Base-by-base conservation (phyloP, 2,329 filamentous ascomycete genomes). In the Fusarium dimerum region DNA sequence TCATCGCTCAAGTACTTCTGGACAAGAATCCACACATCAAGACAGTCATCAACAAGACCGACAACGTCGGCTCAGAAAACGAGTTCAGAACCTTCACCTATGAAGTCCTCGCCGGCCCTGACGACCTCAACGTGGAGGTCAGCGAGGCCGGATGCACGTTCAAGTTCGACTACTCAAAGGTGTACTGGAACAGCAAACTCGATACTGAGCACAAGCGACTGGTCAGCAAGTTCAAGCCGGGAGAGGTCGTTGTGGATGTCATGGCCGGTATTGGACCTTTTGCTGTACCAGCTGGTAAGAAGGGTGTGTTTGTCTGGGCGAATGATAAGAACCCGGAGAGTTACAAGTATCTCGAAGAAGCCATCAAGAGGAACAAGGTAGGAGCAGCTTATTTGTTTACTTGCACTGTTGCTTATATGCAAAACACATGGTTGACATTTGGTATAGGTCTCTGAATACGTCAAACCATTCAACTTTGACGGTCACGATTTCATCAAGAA, bases 261-360 rank as follows among this genome's bases (percentile, higher is more conserved):
- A 99, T 97, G 93, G 93, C 92, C 1, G 94, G 94, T 41, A 92
- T 99, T 45, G 94, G 94, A 0, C 94, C 94, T 0, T 99, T 99
- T 71, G 92, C 93, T 18, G 80, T 96, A 4, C 94, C 94, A 0
- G 92, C 93, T 0, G 94, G 90, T 15, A 95, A 89, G 76, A 93
- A 89, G 71, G 85, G 84, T 39, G 90, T 95, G 29, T 96, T 97
- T 64, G 92, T 97, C 16, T 96, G 90, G 86, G 94, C 92, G 39
- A 99, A 97, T 73, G 94, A 99, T 71, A 86, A 97, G 68, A 99
- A 99, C 68, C 93, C 93, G 0, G 89, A 95, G 65, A 92, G 91
- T 64, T 91, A 86, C 72, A 82, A 78, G 50, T 87, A 85, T 59
- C 83, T 99, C 64, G 71, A 80, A 29, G 81, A 87, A 36, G 89